Base-by-base conservation (phyloP, 2,329 filamentous ascomycete genomes). In the Cytospora paraplurivora region DNA sequence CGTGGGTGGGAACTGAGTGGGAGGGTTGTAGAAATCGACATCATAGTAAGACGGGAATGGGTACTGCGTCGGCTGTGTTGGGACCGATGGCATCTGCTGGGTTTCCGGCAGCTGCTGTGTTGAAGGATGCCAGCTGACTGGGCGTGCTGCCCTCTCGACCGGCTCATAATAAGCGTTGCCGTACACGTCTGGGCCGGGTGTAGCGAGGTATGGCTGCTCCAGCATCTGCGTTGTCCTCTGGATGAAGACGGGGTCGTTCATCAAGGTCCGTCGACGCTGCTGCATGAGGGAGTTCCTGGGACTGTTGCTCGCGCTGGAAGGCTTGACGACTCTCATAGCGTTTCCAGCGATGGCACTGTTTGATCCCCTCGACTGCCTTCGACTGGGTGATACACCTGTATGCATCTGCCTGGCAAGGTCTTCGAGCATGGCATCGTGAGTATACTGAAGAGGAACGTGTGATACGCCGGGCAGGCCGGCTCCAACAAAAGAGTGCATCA, bases 71-170 rank as follows among this genome's bases (percentile, higher is more conserved):
- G 75, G 63, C 62, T 75, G 73, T 68, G 74, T 63, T 52, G 64
- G 55, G n/a, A 62, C 51, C 13, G 62, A 59, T 27, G 57, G 51
- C 44, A 64, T 71, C 59, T 78, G 75, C 55, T 75, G 73, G 64
- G 75, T 74, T 17, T 76, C 72, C 71, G 73, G 72, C 71, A 47
- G n/a, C 44, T 47, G 74, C 63, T 84, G 80, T 11, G 88, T 84
- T 27, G 84, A 83, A 3, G 89, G 88, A 73, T 93, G 90, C 90
- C 90, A 93, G 79, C 89, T 92, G 53, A 91, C 79, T 7, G 90
- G 89, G 50, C 90, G 83, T 59, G 76, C 76, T 47, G 80, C 75
- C 71, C 76, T 73, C 69, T 73, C 76, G 47, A 74, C 66, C 4
- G 72, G 74, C 33, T 75, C 72, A 62, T 74, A 73, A 41, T 71